Evolutionary conservation across 768 basidiomycete genomes (phyloP).

Genomic region (Lactarius sp.): DNA sequence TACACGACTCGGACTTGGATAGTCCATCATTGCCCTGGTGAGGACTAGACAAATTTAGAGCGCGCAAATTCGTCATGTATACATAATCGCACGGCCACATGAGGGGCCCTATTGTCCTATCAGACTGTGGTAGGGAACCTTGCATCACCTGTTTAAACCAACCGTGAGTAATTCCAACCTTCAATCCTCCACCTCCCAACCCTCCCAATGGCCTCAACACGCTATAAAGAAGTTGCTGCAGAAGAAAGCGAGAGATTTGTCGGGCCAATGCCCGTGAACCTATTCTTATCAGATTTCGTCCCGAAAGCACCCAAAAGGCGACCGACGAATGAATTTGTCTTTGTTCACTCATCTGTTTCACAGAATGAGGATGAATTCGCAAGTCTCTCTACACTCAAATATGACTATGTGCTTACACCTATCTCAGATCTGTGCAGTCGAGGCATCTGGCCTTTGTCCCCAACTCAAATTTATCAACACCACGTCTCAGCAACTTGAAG

Average conservation of each 20-base stretch:
- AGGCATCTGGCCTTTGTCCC: neutral
- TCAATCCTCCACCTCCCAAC: neutral
- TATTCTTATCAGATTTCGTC: neutral
- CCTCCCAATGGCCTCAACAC: neutral
- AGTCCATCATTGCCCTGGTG: too few species aligned
- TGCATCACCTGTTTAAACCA: neutral
- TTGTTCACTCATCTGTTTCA: neutral
- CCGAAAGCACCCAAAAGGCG: neutral
- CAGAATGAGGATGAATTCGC: neutral
- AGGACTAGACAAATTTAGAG: neutral
- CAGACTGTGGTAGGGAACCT: neutral
- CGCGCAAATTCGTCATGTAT: neutral
- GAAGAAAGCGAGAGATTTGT: constrained; percentile 8
- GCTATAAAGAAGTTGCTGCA: neutral
- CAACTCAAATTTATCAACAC: neutral
- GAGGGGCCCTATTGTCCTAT: neutral
- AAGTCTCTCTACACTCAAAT: neutral
- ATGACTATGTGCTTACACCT: neutral
- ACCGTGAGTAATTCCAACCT: neutral
- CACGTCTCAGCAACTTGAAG: neutral
- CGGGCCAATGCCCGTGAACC: neutral
- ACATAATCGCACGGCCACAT: neutral
- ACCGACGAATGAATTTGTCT: neutral
- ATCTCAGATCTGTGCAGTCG: neutral
- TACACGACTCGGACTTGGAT: too few species aligned